These are phyloP conservation scores for Brettanomyces bruxellensis DNA, from an alignment of 805 yeast genomes.

Conservation along the genomic window DNA sequence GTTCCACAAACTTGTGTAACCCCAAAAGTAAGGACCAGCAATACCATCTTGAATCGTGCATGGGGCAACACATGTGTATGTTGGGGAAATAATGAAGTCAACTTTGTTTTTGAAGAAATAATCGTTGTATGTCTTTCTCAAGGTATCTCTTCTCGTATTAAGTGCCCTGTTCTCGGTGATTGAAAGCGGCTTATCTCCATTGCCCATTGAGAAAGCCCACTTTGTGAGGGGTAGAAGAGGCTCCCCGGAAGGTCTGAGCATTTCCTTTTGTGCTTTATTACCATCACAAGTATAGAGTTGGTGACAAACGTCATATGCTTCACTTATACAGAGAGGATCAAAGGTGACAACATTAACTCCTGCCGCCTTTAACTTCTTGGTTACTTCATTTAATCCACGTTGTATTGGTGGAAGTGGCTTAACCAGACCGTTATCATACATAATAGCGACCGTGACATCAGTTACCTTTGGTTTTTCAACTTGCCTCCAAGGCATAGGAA, in stretches of 20 bases:
- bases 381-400: slow-evolving; percentile 47
- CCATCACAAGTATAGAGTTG: slow-evolving; percentile 61
- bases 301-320: slow-evolving; percentile 51
- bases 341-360: slow-evolving; percentile 51
- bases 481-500: slow-evolving; percentile 47
- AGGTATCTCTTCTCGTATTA: slow-evolving; percentile 45
- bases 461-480: slow-evolving; percentile 30
- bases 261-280: slow-evolving; percentile 43
- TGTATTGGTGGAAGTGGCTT: slow-evolving; percentile 59
- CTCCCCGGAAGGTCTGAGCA: slow-evolving; percentile 56
- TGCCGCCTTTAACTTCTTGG: slow-evolving; percentile 44
- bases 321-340: slow-evolving; percentile 47
- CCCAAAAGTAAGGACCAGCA: slow-evolving; percentile 58
- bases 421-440: slow-evolving; percentile 57
- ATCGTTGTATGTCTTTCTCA: slow-evolving; percentile 49
- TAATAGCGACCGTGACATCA: slow-evolving; percentile 48
- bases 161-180: slow-evolving; percentile 47
- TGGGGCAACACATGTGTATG: slow-evolving; percentile 66
- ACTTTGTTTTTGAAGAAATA: slow-evolving; percentile 45
- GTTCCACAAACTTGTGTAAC: slow-evolving; percentile 70
- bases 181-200: slow-evolving; percentile 39
- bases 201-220: slow-evolving; percentile 50
- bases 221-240: slow-evolving; percentile 57
- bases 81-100: slow-evolving; percentile 62
- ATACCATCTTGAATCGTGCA: slow-evolving; percentile 38